Conservation (phyloP, 495 filamentous ascomycete genomes). For the Penicillium argentinense region DNA sequence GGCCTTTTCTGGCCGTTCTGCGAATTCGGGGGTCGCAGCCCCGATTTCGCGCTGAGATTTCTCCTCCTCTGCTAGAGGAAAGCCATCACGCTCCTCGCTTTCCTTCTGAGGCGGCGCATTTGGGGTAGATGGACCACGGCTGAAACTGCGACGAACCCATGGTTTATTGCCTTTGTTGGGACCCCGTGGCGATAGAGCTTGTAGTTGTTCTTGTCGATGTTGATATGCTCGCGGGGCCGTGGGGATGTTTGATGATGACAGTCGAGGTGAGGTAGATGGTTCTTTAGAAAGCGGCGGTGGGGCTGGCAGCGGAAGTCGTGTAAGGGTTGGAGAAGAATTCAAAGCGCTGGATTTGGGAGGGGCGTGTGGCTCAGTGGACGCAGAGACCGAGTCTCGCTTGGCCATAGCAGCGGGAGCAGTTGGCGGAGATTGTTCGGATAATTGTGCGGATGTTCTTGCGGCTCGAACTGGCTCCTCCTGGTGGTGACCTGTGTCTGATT, state of each 20-base stretch:
- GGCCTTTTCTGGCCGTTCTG: slow-evolving; percentile 1
- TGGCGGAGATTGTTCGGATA: slow-evolving; percentile 38
- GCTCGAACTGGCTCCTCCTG: slow-evolving; percentile 12
- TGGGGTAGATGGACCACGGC: slow-evolving; percentile 31
- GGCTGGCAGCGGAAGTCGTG: slow-evolving; percentile 29
- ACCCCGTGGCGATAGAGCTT: slow-evolving; percentile 30
- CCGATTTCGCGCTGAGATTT: slow-evolving; percentile 14
- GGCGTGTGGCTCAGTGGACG: slow-evolving; percentile 16
- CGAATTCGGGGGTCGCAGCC: slow-evolving; percentile 7
- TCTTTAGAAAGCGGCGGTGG: slow-evolving; percentile 34
- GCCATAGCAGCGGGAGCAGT: slow-evolving; percentile 45
- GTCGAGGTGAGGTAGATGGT: slow-evolving; percentile 46
- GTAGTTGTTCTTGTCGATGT: slow-evolving; percentile 37
- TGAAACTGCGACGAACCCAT: slow-evolving; percentile 58
- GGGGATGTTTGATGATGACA: slow-evolving; percentile 56
- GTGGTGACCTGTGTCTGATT: slow-evolving; percentile 12
- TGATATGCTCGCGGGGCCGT: slow-evolving; percentile 58
- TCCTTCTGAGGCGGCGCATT: slow-evolving; percentile 35
- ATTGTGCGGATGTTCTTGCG: slow-evolving; percentile 13
- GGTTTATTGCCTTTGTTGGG: slow-evolving; percentile 51
- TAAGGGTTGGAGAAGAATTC: slow-evolving; percentile 27
- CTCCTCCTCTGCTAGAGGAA: slow-evolving; percentile 24
- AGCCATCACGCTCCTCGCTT: slow-evolving; percentile 42
- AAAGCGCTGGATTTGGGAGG: slow-evolving; percentile 21
- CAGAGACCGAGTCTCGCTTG: slow-evolving; percentile 23